Base-by-base conservation (phyloP, 1,284 basidiomycete genomes). In the Irpex sp. region DNA sequence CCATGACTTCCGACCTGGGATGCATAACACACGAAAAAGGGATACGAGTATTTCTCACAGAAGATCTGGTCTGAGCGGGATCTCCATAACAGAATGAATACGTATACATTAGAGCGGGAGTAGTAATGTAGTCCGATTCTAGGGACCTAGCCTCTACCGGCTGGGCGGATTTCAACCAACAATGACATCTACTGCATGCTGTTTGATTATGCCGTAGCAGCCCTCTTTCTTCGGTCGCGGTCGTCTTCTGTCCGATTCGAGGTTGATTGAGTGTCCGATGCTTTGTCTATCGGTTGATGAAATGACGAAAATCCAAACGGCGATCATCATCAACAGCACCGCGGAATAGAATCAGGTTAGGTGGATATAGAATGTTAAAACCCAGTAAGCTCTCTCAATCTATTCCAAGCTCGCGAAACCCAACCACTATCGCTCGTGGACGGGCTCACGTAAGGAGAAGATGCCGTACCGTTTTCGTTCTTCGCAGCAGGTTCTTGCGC, bases 331-430 rank as follows among this genome's bases (percentile, higher is more conserved):
- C 62, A 60, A 46, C 51, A 58, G 50, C 62, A 60, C 62, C 57
- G 35, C 35, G 57, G 58, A 39, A 60, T 53, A 19, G 50, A 37
- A 54, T 47, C 39, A 61, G 69, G 69, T 74, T 72, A 70, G 66
- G 68, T 69, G 67, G 37, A 66, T 67, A 76, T 66, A 74, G 79
- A 78, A 81, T 81, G 84, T 90, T 76, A 92, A 79, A 83, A 77
- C 68, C 87, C 83, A 78, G 84, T 86, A 74, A 89, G 83, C 76
- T 77, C 79, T 82, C 85, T 85, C 70, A 91, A 76, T 76, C 79
- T 83, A 77, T 83, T 80, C 84, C 84, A 86, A 69, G 80, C 77
- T 74, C 86, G 83, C 83, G 86, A 87, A 74, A 86, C 74, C 88
- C 87, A 89, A 70, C 83, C 82, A 77, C 81, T 83, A 72, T 75